Evolutionary conservation across 352 stramenopile species (phyloP).

Genomic region (Pilasporangium apinafurcum): DNA sequence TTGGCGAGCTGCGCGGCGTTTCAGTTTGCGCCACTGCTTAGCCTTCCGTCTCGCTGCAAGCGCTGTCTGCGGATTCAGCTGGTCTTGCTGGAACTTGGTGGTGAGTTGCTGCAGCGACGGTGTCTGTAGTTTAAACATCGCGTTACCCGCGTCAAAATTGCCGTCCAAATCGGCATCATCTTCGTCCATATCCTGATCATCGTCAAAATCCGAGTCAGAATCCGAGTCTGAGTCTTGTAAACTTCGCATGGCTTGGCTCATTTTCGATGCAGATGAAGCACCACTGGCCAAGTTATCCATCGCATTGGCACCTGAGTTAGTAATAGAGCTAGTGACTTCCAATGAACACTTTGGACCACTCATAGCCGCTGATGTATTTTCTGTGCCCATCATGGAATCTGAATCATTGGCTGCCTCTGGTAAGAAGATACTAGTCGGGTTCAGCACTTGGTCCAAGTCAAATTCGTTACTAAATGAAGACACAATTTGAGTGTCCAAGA

Average conservation of each 20-base stretch:
- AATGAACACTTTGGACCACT: conserved; percentile 44
- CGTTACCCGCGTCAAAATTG: neutral
- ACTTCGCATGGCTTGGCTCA: conserved; percentile 28
- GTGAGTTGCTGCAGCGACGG: conserved; percentile 32
- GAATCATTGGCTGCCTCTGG: conserved; percentile 17
- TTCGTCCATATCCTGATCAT: conserved; percentile 29
- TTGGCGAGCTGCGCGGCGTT: conserved; percentile 51
- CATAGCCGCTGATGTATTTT: too few species aligned
- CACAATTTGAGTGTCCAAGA: conserved; percentile 65
- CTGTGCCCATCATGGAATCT: conserved; percentile 3
- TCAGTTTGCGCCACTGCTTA: conserved; percentile 75
- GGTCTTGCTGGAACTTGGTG: conserved; percentile 47
- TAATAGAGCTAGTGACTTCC: too few species aligned
- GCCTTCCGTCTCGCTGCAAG: conserved; percentile 49
- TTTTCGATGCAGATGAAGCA: conserved; percentile 11
- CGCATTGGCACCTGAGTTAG: conserved; percentile 3
- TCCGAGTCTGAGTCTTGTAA: conserved; percentile 51
- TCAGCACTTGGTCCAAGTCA: conserved; percentile 60
- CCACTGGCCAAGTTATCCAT: conserved; percentile 9
- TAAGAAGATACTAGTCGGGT: conserved; percentile 65
- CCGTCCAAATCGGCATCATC: conserved; percentile 15
- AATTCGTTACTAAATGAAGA: conserved; percentile 57
- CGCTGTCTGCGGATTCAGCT: conserved; percentile 51
- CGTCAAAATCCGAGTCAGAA: conserved; percentile 51
- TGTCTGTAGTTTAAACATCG: conserved; percentile 16